These are phyloP conservation scores for Pseudofabraea citricarpa DNA, from an alignment of 2,329 filamentous ascomycete species.

Conservation along the genomic window DNA sequence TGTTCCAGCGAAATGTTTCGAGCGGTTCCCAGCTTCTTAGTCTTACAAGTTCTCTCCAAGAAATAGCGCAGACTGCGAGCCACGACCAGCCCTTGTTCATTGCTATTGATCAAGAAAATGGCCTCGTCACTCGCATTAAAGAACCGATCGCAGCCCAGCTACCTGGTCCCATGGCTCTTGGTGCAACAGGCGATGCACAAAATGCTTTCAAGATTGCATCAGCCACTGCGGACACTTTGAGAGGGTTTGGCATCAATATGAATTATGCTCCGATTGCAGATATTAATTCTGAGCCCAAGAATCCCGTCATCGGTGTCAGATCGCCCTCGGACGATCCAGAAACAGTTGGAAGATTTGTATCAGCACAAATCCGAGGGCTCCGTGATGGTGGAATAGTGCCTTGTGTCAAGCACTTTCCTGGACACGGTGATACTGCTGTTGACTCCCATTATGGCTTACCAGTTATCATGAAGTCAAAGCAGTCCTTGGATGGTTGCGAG, in stretches of 20 bases:
- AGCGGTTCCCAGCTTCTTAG: slow-evolving; percentile 33
- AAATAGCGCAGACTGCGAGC: slow-evolving; percentile 32
- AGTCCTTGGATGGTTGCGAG: slow-evolving; percentile 34
- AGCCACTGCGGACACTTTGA: slow-evolving; percentile 34
- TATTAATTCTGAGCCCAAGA: slow-evolving; percentile 38
- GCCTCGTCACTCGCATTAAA: slow-evolving; percentile 36
- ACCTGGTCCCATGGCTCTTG: slow-evolving; percentile 39
- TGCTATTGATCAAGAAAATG: slow-evolving; percentile 40
- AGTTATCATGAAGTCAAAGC: slow-evolving; percentile 31
- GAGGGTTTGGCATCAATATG: slow-evolving; percentile 37
- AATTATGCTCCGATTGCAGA: slow-evolving; percentile 40
- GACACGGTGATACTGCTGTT: slow-evolving; percentile 38
- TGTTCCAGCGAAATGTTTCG: slow-evolving; percentile 37
- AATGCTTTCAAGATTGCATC: slow-evolving; percentile 30
- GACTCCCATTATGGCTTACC: slow-evolving; percentile 39
- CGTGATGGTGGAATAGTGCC: slow-evolving; percentile 33
- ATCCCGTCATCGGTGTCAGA: slow-evolving; percentile 38
- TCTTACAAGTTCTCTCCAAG: slow-evolving; percentile 31
- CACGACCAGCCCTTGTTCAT: slow-evolving; percentile 37
- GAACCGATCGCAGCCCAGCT: slow-evolving; percentile 34
- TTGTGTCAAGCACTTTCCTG: slow-evolving; percentile 40
- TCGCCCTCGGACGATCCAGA: slow-evolving; percentile 37
- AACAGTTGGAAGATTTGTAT: slow-evolving; percentile 35
- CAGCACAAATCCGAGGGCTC: slow-evolving; percentile 32
- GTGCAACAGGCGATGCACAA: slow-evolving; percentile 31